Percentiles rank a stretch among this genome's conserved stretches.
Conservation (phyloP, 2,329 filamentous ascomycete genomes). For the Calonectria pauciramosa region DNA sequence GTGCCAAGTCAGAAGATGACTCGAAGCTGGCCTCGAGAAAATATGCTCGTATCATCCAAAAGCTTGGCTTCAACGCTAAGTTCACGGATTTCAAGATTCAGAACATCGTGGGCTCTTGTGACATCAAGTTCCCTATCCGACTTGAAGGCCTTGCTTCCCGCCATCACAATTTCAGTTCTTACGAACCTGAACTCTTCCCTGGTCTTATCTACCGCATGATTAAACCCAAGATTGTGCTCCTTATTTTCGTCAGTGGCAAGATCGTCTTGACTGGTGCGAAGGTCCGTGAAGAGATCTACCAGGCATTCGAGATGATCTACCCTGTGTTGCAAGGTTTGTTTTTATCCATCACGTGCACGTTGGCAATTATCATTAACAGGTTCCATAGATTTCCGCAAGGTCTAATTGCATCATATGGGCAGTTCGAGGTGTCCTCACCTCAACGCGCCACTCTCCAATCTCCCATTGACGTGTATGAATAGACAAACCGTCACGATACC, state of each 20-base stretch:
- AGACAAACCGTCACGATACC: constrained; percentile 62
- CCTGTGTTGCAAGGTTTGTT: constrained; percentile 87
- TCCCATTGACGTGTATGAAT: constrained; percentile 56
- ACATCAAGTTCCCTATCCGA: constrained; percentile 99
- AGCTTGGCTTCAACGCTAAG: constrained; percentile 99
- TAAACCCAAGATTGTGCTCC: constrained; percentile 97
- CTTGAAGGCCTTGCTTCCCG: constrained; percentile 95
- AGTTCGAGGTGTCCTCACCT: constrained; percentile 16
- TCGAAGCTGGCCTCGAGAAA: constrained; percentile 97
- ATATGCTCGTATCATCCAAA: constrained; percentile 99
- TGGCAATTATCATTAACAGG: constrained; percentile 19
- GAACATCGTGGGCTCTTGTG: constrained; percentile 98
- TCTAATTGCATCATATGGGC: constrained; percentile 53
- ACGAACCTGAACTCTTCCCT: constrained; percentile 98
- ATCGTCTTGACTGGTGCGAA: constrained; percentile 98
- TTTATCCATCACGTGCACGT: background rate
- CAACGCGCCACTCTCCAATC: constrained; percentile 29
- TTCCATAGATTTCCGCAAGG: constrained; percentile 68
- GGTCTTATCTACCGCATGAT: constrained; percentile 99
- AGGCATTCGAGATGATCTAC: constrained; percentile 97
- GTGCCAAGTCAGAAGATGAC: constrained; percentile 97
- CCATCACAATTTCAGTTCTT: constrained; percentile 99
- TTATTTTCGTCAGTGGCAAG: constrained; percentile 98
- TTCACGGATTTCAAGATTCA: constrained; percentile 99
- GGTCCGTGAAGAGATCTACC: constrained; percentile 97